Evolutionary conservation across 1,284 basidiomycete species (phyloP), one percentile per base, ranked within the genome.

Genomic region (Sporisorium graminicola): DNA sequence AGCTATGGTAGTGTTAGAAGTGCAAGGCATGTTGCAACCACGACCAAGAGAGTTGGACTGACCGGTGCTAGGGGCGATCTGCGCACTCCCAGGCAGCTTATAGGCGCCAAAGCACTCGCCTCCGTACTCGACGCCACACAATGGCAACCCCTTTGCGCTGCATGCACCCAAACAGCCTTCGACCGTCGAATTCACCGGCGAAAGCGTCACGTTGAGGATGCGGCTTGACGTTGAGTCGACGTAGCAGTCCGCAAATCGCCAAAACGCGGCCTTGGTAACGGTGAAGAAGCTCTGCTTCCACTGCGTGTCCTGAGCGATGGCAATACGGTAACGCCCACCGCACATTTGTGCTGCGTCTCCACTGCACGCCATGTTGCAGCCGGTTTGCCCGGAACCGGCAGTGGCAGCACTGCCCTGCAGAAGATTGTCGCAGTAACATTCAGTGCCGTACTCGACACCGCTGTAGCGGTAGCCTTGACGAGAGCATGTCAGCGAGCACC

Each of bases 21-120:
- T 59, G 63, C 86, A 87, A 4, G 79, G 65, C 47, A 79, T 78
- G 47, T 66, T 73, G 67, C 86, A 87, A 12, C 44, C 44, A 13
- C 29, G 74, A 75, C 49, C 58, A 56, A 33, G 65, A 59, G 46
- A 57, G 57, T 50, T 57, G 53, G 73, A 80, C 49, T 68, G 71
- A 6, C 57, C 57, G 46, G 57, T 40, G 35, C 44, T 40, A n/a
- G 57, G 47, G 4, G 57, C 57, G n/a, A 50, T 27, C 35, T 52
- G 47, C 31, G 31, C 31, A 18, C 10, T 60, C 16, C 20, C 18
- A 0, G 58, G 47, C 12, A 60, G 35, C n/a, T 33, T 5, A 18
- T 33, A 33, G 31, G 31, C 31, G 26, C 59, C 59, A 29, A 35
- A 84, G 61, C 83, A 85, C 47, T 83, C 77, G 12, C 58, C 43